Base-by-base conservation (phyloP, 257 asterid genomes). In the Perilla frutescens region DNA sequence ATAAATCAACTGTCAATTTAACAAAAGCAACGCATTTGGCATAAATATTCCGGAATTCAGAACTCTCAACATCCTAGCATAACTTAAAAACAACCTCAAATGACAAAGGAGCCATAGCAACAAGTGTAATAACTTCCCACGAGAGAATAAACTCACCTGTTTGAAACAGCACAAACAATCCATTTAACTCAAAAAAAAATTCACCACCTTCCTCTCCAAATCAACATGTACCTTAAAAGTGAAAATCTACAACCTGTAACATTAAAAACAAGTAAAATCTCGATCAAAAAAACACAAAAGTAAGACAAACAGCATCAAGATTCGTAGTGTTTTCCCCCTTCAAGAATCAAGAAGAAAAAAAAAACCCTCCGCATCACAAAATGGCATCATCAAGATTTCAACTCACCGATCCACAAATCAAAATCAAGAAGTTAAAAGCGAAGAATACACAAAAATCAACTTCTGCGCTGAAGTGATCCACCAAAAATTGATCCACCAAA, bases 161-260 rank as follows among this genome's bases (percentile, higher is more conserved):
- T 59, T 81, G 87, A 88, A 92, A 83, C 98, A 92, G 89, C 98
- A 90, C 5, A 88, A 76, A 70, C 41, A 82, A 80, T 84, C 92
- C 98, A 92, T 92, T 39, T 73, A 74, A 68, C 76, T 81, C 76
- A 75, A 55, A 50, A 72, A 72, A 26, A 60, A 36, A 45, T 77
- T 77, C 83, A 77, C 74, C 65, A 12, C 49, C 78, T 77, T 72
- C 80, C 80, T 43, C 79, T 72, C 76, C 87, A 77, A 82, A 82
- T 56, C 79, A 86, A 77, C 95, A 85, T 85, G 89, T 74, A 88
- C 79, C 79, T 80, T 71, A 76, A 49, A 78, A 65, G 58, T 3
- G 45, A 65, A 20, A 44, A 74, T 67, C 81, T 59, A 76, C 72
- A 77, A 72, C 92, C 97, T 86, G 86, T 26, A 14, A 70, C 40